Base-by-base conservation (phyloP, 441 rosid genomes). In the Eutrema salsugineum region DNA sequence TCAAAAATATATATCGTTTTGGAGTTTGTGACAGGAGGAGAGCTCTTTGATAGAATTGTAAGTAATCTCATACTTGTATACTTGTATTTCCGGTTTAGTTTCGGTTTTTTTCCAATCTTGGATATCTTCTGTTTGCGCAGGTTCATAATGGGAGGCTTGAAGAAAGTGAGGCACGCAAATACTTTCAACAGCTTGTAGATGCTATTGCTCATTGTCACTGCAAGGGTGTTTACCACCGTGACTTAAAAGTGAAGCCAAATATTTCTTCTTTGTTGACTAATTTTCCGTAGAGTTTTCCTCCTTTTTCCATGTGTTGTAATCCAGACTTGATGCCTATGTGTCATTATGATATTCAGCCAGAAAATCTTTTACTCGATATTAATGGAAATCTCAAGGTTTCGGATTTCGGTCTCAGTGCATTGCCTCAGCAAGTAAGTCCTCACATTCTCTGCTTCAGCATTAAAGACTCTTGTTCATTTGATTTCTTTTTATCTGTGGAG, bases 221-320 rank as follows among this genome's bases (percentile, higher is more conserved):
- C 71, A 92, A 89, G 86, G 91, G 97, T 73, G 97, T 91, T 63
- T 94, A 86, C 86, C 99, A 94, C 78, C 89, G 99, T 76, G 99
- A 94, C 67, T 78, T 94, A 56, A 94, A 94, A 94, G 99, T 92
- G 73, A 68, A 15, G 36, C 33, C 61, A 5, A 8, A 47, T 5
- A 28, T 51, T 8, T 38, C 27, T 5, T 38, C 22, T 55, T 53
- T 59, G 46, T 54, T 38, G 14, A 16, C 54, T 58, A 48, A 36
- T n/a, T 56, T 51, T 68, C 48, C 63, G 53, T 42, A 27, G 1
- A 11, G 47, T 35, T 19, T 63, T 59, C 28, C 63, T 68, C 20
- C 63, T 66, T 64, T 39, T 40, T 61, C 43, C 49, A 12, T 70
- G 27, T 56, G 59, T 24, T 46, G 67, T 62, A 62, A 39, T 75